A percentile compares a stretch with the other conserved stretches of the same genome.
phyloP scores from a whole-genome alignment of 495 filamentous ascomycete genomes.

The Talaromyces borbonicus region DNA sequence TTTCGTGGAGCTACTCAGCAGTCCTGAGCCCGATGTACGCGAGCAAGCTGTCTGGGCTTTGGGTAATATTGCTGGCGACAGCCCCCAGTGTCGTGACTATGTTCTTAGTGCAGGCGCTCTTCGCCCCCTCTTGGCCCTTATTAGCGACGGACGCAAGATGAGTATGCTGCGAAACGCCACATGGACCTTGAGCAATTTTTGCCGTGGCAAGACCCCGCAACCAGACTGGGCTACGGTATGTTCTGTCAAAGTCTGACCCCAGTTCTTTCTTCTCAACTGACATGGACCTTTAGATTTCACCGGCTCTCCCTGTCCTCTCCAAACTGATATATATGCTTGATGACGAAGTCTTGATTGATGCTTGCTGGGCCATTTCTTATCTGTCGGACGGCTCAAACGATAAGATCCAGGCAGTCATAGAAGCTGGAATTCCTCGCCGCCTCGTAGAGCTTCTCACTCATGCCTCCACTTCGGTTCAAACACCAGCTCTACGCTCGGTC shows the following conservation, averaged over 20 bases:
- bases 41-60: constrained; percentile 99
- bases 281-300: constrained; percentile 60
- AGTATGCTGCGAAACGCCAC: constrained; percentile 99
- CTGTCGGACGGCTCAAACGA: constrained; percentile 98
- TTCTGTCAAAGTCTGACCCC: neutral
- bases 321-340: constrained; percentile 98
- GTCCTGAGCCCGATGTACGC: constrained; percentile 94
- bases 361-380: constrained; percentile 99
- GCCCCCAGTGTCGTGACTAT: constrained; percentile 92
- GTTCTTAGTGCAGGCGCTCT: constrained; percentile 85
- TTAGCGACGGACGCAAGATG: constrained; percentile 96
- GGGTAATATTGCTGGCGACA: constrained; percentile 98
- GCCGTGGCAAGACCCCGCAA: constrained; percentile 98
- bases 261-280: constrained; percentile 10
- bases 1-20: constrained; percentile 90
- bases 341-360: constrained; percentile 97
- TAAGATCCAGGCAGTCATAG: constrained; percentile 99
- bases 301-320: constrained; percentile 90
- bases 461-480: constrained; percentile 98
- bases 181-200: constrained; percentile 99
- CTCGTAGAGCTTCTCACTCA: constrained; percentile 98
- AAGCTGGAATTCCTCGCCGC: constrained; percentile 93
- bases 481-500: constrained; percentile 90
- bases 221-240: constrained; percentile 91
- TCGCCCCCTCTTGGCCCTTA: constrained; percentile 73